Evolutionary conservation across 805 yeast species (phyloP), one percentile per base, ranked within the genome.

Genomic region (Wickerhamiella vanderwaltii): DNA sequence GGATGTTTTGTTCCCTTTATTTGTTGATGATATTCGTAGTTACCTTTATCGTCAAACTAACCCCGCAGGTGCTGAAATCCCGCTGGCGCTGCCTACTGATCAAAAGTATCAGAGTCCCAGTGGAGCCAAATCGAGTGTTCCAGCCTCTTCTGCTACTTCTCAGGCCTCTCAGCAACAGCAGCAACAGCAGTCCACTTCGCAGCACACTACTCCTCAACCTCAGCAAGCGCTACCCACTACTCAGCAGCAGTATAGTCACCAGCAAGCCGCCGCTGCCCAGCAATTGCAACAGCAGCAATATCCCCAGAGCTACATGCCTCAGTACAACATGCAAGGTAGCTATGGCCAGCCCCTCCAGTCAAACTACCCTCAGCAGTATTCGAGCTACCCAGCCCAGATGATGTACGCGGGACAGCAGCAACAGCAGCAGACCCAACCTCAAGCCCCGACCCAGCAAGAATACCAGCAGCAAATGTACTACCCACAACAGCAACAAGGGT

Each of bases 1-100:
- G n/a, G 85, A 77, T 50, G 54, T 69, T 20, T 65, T 79, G 43
- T 78, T 73, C 54, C 86, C 86, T 3, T 65, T 79, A 33, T 77
- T 79, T 57, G 88, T 81, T 28, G 71, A 81, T 44, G 87, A 82
- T 55, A 77, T 81, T 29, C 44, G 47, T 31, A 33, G 44, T n/a
- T 46, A 35, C 39, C 34, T 44, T 28, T 44, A 41, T 41, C 46
- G 48, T 34, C 45, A 41, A 39, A 44, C 41, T 15, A 38, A 44
- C 15, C 43, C 46, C 12, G 7, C 30, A 4, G 41, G 38, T 13
- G 45, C 39, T 15, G 40, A 28, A 32, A 35, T 41, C 7, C 43
- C 42, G 12, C 28, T 34, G 16, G 32, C 29, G 22, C 19, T 33
- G 25, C 41, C 41, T 15, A 39, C 26, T 20, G 41, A 26, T 23